Percentiles rank a stretch among this genome's conserved stretches.
Conservation (phyloP, 2,329 filamentous ascomycete species). For the Arthrobotrys sphaeroides region DNA sequence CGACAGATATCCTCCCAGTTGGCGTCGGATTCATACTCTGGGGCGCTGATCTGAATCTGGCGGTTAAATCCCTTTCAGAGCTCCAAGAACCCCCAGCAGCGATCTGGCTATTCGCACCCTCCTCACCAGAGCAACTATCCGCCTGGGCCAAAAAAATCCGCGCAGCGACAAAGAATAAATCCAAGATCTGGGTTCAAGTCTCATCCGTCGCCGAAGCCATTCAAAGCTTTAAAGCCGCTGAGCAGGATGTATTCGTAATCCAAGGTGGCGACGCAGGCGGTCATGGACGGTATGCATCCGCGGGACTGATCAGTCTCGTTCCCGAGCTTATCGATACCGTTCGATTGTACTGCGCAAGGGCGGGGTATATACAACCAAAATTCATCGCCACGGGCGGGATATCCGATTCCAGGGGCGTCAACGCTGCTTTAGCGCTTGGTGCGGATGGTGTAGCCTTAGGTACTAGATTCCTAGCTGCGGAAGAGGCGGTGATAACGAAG, state of each 20-base stretch:
- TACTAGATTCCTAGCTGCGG: slow-evolving; percentile 64
- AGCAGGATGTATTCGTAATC: slow-evolving; percentile 60
- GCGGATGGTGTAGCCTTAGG: slow-evolving; percentile 65
- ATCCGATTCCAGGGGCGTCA: slow-evolving; percentile 60
- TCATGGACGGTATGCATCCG: slow-evolving; percentile 59
- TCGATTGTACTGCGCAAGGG: neutral
- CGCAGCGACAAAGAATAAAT: slow-evolving; percentile 23
- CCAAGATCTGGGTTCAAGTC: slow-evolving; percentile 58
- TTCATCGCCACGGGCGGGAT: slow-evolving; percentile 60
- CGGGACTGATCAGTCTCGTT: slow-evolving; percentile 60
- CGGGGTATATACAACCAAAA: slow-evolving; percentile 2
- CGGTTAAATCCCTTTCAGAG: slow-evolving; percentile 6
- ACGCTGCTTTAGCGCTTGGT: slow-evolving; percentile 60
- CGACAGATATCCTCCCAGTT: slow-evolving; percentile 61
- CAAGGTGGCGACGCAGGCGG: slow-evolving; percentile 62
- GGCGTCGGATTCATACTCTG: slow-evolving; percentile 65
- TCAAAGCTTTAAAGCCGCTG: slow-evolving; percentile 54
- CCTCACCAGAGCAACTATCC: slow-evolving; percentile 55
- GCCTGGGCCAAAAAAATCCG: slow-evolving; percentile 58
- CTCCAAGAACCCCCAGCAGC: slow-evolving; percentile 59
- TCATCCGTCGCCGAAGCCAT: slow-evolving; percentile 58
- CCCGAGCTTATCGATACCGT: slow-evolving; percentile 60
- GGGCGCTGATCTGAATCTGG: slow-evolving; percentile 62
- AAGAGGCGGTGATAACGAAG: slow-evolving; percentile 63
- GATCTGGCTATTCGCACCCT: slow-evolving; percentile 66